A percentile compares a stretch with the other conserved stretches of the same genome.
These are phyloP conservation scores for Lepidium africanum DNA, from an alignment of 345 rosid genomes.

Conservation along the genomic window DNA sequence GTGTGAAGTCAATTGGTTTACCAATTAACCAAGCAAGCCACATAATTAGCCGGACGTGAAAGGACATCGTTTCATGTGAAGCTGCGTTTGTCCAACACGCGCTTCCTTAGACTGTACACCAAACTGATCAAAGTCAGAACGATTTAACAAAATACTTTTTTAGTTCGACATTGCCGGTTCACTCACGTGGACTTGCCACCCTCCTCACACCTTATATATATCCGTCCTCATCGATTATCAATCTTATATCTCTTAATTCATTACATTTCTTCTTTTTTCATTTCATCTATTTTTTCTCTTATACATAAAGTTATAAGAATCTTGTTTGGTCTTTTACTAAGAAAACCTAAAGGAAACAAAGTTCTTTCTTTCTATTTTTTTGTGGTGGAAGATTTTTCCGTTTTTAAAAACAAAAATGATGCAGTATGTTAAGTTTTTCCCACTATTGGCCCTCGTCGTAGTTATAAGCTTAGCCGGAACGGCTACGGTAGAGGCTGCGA, in stretches of 20 bases:
- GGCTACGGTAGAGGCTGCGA: conserved; percentile 33
- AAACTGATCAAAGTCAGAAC: conserved; percentile 24
- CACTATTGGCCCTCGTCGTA: conserved; percentile 18
- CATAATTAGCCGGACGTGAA: conserved; percentile 6
- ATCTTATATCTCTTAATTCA: conserved; percentile 11
- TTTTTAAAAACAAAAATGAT: background rate
- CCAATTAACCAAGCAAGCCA: background rate
- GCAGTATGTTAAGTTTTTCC: background rate
- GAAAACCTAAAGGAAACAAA: background rate
- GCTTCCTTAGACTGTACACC: conserved; percentile 18
- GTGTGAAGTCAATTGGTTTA: background rate
- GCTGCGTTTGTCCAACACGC: conserved; percentile 24
- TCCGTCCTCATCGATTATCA: background rate
- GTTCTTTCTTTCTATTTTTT: background rate
- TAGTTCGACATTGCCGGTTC: background rate
- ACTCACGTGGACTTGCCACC: conserved; percentile 17
- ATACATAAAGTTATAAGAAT: background rate
- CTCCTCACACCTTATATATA: conserved; percentile 19
- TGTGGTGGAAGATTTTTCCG: conserved; percentile 17
- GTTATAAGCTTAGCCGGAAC: conserved; percentile 16
- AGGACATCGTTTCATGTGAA: conserved; percentile 22
- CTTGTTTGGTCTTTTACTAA: background rate
- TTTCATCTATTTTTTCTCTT: background rate
- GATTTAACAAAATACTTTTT: background rate
- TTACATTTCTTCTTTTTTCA: conserved; percentile 3